phyloP scores from a whole-genome alignment of 305 asterid species.

The Nicotiana rustica region DNA sequence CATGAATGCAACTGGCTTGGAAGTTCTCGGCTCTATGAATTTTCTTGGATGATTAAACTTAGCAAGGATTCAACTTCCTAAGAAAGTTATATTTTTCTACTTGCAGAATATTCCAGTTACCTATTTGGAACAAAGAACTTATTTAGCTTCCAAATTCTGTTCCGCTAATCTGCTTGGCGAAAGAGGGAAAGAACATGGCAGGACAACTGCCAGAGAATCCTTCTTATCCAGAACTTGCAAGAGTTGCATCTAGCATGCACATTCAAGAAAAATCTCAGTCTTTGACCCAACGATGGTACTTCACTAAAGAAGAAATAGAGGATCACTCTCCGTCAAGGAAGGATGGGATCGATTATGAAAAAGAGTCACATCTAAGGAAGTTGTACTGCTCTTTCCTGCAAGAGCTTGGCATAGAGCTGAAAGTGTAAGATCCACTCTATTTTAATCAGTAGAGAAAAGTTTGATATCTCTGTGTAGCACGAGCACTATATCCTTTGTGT shows the following conservation, averaged over 20 bases:
- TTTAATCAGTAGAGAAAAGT: background rate
- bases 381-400: conserved; percentile 59
- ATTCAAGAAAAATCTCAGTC: conserved; percentile 39
- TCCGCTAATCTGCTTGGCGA: conserved; percentile 36
- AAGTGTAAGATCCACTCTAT: conserved; percentile 55
- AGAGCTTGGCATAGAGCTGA: conserved; percentile 67
- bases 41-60: background rate
- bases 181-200: conserved; percentile 54
- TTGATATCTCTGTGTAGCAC: background rate
- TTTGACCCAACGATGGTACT: conserved; percentile 55
- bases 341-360: conserved; percentile 57
- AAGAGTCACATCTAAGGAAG: conserved; percentile 56
- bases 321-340: conserved; percentile 65
- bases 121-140: conserved; percentile 20
- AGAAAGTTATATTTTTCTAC: conserved; percentile 1
- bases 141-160: background rate
- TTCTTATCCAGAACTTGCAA: conserved; percentile 36
- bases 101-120: conserved; percentile 13
- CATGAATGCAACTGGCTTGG: conserved; percentile 13
- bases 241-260: conserved; percentile 35
- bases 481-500: conserved; percentile 27
- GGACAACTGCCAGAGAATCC: conserved; percentile 48
- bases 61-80: background rate
- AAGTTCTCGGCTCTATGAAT: conserved; percentile 1
- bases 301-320: conserved; percentile 63